phyloP scores from a whole-genome alignment of 257 asterid species.

The Apocynum venetum region DNA sequence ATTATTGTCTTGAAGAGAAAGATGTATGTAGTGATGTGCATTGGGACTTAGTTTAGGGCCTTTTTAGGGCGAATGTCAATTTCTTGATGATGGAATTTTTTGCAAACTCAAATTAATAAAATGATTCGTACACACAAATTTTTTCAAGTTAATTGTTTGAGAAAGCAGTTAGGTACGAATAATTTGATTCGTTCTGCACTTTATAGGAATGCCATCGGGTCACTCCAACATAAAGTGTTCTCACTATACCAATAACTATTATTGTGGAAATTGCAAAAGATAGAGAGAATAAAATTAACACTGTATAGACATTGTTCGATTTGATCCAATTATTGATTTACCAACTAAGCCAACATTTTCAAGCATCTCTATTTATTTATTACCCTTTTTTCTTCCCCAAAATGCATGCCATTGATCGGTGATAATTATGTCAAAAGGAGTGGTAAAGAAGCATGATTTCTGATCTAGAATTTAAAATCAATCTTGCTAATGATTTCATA shows the following conservation, averaged over 20 bases:
- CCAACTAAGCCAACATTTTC: conserved; percentile 14
- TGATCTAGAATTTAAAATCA: background rate
- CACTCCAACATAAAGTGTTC: background rate
- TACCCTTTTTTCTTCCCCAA: background rate
- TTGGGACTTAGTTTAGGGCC: background rate
- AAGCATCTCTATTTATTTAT: background rate
- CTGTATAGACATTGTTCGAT: background rate
- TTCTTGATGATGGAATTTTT: background rate
- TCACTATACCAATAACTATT: background rate
- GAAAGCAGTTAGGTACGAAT: background rate
- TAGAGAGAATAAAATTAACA: background rate
- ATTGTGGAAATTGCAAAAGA: conserved; percentile 1
- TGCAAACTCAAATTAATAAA: background rate
- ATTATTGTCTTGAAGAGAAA: background rate
- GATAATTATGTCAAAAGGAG: conserved; percentile 9
- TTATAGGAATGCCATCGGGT: background rate
- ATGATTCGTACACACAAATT: no score
- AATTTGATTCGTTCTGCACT: background rate
- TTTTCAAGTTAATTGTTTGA: background rate
- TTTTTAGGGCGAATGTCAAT: conserved; percentile 6
- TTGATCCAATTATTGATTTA: conserved; percentile 8
- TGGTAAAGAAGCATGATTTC: background rate
- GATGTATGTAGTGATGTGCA: no score
- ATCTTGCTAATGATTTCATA: background rate
- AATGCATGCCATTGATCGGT: background rate